phyloP scores from a whole-genome alignment of 73 alveolate species.

The Paramecium biaurelia region DNA sequence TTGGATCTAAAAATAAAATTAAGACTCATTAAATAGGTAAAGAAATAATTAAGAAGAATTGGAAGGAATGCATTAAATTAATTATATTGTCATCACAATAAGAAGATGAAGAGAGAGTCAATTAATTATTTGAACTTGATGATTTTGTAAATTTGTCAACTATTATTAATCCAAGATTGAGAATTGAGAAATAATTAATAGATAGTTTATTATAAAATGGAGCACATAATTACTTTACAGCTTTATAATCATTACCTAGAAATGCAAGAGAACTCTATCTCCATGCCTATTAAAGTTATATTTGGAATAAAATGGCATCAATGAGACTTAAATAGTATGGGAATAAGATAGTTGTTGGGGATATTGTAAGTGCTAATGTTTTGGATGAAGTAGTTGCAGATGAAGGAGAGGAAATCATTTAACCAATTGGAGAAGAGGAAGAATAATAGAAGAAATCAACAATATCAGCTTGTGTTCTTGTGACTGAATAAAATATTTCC shows the following conservation, averaged over 20 bases:
- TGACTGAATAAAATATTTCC: constrained; percentile 80
- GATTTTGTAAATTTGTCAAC: constrained; percentile 63
- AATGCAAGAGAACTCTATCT: constrained; percentile 80
- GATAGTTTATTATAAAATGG: constrained; percentile 72
- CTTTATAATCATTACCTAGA: constrained; percentile 72
- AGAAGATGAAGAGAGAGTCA: constrained; percentile 53
- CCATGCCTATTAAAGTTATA: constrained; percentile 97
- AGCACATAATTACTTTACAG: constrained; percentile 78
- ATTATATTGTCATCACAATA: constrained; percentile 36
- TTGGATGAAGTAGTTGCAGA: constrained; percentile 75
- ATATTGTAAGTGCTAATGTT: constrained; percentile 83
- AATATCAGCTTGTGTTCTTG: constrained; percentile 68
- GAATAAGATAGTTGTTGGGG: constrained; percentile 87
- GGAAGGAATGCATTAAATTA: constrained; percentile 66
- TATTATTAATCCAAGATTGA: constrained; percentile 71
- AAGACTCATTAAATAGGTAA: constrained; percentile 90
- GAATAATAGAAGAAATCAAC: constrained; percentile 60
- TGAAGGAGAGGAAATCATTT: constrained; percentile 67
- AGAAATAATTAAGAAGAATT: constrained; percentile 57
- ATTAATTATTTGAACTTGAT: constrained; percentile 64
- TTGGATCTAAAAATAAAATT: constrained; percentile 84
- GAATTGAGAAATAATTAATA: constrained; percentile 85
- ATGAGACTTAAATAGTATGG: constrained; percentile 86
- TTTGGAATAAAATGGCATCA: constrained; percentile 93
- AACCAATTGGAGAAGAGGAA: constrained; percentile 69